Evolutionary conservation across 2,329 filamentous ascomycete species (phyloP).

Genomic region (Xylaria arbuscula): DNA sequence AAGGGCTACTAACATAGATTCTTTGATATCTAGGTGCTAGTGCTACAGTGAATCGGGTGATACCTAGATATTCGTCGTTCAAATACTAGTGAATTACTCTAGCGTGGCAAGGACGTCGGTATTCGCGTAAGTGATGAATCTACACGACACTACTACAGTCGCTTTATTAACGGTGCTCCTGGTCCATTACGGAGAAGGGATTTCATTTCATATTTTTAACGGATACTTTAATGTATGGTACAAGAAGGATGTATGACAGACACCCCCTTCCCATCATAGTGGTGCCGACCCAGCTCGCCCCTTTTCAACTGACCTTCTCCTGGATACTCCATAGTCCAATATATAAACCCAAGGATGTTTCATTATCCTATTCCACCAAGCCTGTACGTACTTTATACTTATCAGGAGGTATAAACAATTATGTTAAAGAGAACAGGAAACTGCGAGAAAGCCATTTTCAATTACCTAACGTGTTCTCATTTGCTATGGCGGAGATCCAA

Average conservation of each 20-base stretch:
- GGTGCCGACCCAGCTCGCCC: not conserved
- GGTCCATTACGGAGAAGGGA: not conserved
- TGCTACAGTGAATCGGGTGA: not conserved
- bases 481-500: constrained; percentile 13
- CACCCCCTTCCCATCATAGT: not conserved
- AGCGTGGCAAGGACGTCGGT: not conserved
- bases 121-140: not conserved
- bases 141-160: not conserved
- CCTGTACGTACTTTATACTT: not conserved
- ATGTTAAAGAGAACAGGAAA: not conserved
- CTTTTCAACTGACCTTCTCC: not conserved
- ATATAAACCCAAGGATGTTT: constrained; percentile 13
- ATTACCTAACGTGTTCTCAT: constrained; percentile 1
- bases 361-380: not conserved
- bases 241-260: not conserved
- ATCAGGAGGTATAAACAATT: not conserved
- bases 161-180: not conserved
- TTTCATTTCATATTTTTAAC: not conserved
- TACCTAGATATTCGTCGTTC: not conserved
- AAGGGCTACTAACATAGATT: not conserved
- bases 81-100: not conserved
- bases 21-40: not conserved
- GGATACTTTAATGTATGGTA: not conserved
- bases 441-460: not conserved
- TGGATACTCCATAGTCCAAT: constrained; percentile 8